A percentile compares a stretch with the other conserved stretches of the same genome.
Evolutionary conservation across 768 basidiomycete species (phyloP).

Genomic region (Hirschioporus abietinus): DNA sequence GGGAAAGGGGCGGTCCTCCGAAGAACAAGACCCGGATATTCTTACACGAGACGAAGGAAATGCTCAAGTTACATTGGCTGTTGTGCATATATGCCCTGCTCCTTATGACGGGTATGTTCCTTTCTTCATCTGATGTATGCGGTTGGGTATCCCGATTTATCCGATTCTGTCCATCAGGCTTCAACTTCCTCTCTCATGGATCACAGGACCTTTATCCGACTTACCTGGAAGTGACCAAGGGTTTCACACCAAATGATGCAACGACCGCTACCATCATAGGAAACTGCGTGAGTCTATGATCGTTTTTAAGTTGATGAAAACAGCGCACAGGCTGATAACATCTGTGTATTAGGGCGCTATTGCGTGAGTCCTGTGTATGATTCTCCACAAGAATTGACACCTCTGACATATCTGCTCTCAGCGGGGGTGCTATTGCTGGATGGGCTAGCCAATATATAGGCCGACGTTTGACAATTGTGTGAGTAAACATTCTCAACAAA

Average conservation of each 20-base stretch:
- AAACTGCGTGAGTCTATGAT: constrained; percentile 39
- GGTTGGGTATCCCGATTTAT: constrained; percentile 22
- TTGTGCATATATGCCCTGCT: constrained; percentile 80
- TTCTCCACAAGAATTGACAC: background rate
- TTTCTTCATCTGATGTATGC: background rate
- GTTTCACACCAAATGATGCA: constrained; percentile 49
- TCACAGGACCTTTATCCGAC: constrained; percentile 80
- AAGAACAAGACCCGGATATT: constrained; percentile 63
- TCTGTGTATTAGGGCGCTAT: constrained; percentile 24
- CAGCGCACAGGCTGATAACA: background rate
- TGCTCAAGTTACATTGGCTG: constrained; percentile 80
- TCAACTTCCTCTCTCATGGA: constrained; percentile 77
- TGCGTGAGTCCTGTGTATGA: constrained; percentile 28
- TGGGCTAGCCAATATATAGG: constrained; percentile 71
- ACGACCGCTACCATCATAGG: constrained; percentile 81
- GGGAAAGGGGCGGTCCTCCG: constrained; percentile 30
- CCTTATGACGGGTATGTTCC: constrained; percentile 56
- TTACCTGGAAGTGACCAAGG: constrained; percentile 60
- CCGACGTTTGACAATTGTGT: constrained; percentile 74
- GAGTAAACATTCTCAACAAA: constrained; percentile 16
- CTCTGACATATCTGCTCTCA: constrained; percentile 13
- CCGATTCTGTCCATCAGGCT: constrained; percentile 42
- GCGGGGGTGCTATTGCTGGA: constrained; percentile 71
- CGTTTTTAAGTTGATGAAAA: background rate
- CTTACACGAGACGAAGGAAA: constrained; percentile 61